Conservation (phyloP, 768 basidiomycete species). For the Galerina sulciceps region DNA sequence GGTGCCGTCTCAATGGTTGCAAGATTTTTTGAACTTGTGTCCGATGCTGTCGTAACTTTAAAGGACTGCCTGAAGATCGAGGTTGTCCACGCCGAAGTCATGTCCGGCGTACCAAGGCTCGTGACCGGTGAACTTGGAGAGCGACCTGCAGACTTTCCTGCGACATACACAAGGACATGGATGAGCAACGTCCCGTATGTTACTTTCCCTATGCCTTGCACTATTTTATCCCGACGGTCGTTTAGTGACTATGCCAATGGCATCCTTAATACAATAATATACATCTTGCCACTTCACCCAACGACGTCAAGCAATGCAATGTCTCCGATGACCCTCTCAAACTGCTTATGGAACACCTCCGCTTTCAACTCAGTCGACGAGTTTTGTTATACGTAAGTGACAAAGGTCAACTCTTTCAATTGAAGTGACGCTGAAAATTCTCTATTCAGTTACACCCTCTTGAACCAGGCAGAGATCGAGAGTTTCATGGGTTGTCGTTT, state of each 20-base stretch:
- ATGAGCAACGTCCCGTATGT: conserved; percentile 26
- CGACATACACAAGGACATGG: conserved; percentile 21
- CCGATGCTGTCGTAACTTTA: conserved; percentile 8
- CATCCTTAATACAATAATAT: conserved; percentile 14
- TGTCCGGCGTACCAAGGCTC: conserved; percentile 14
- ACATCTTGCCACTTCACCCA: conserved; percentile 15
- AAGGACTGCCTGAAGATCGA: conserved; percentile 12
- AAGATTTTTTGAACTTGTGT: conserved; percentile 16
- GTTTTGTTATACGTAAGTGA: conserved; percentile 12
- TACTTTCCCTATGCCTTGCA: not conserved
- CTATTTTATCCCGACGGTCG: not conserved
- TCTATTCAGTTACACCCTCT: conserved; percentile 14
- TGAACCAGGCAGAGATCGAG: conserved; percentile 10
- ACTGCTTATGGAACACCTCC: conserved; percentile 18
- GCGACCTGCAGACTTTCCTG: conserved; percentile 14
- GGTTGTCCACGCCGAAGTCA: conserved; percentile 11
- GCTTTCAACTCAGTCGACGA: conserved; percentile 2
- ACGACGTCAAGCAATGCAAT: not conserved
- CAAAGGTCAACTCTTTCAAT: not conserved
- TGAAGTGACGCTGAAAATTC: not conserved
- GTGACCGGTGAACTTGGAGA: conserved; percentile 20
- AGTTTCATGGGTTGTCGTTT: conserved; percentile 13
- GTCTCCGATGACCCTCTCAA: conserved; percentile 15
- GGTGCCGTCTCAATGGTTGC: conserved; percentile 2
- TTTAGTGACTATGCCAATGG: conserved; percentile 14